Base-by-base conservation (phyloP, 169 alveolate genomes). In the Plasmodium inui region DNA sequence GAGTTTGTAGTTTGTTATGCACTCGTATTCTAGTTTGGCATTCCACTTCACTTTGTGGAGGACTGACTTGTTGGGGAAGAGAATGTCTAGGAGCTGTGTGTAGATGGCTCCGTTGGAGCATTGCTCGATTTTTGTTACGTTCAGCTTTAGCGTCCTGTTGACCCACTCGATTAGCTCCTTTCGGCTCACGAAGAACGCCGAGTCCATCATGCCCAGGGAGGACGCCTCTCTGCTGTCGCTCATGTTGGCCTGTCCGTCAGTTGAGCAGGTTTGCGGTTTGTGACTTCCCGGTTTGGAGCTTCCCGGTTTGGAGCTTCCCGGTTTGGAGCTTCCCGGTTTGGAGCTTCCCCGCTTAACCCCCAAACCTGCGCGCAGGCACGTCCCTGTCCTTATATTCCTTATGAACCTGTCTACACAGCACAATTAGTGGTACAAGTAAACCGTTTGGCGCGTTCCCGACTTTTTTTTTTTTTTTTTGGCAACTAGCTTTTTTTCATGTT, bases 61-160 rank as follows among this genome's bases (percentile, higher is more conserved):
- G 17, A 96, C 96, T 10, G 98, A 97, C 30, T 97, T 89, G 37
- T 98, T 98, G 2, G 99, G 99, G 93, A 96, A 98, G 30, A 98
- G 97, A 5, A 98, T 97, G 89, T 98, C 99, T 46, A 98, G 93
- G 61, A 99, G 97, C 95, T 99, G 99, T 71, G 98, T 96, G 95
- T 98, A 98, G 9, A 98, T 96, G 22, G 99, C 99, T 34, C 99
- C 99, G 22, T 99, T 97, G 19, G 99, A 98, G 80, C 99, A 98
- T 91, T 98, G 99, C 88, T 99, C 99, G 50, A 98, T 96, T 82
- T 97, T 97, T 2, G 99, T 96, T 17, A 99, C 95, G 74, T 96
- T 97, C 44, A 98, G 96, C 71, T 95, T 96, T 84, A 98, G 93
- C 37, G 95, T 70, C 28, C 93, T 80, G 84, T 98, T 98, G 9